Evolutionary conservation across 2,329 filamentous ascomycete species (phyloP).

Genomic region (Ceratocystiopsis minuta): DNA sequence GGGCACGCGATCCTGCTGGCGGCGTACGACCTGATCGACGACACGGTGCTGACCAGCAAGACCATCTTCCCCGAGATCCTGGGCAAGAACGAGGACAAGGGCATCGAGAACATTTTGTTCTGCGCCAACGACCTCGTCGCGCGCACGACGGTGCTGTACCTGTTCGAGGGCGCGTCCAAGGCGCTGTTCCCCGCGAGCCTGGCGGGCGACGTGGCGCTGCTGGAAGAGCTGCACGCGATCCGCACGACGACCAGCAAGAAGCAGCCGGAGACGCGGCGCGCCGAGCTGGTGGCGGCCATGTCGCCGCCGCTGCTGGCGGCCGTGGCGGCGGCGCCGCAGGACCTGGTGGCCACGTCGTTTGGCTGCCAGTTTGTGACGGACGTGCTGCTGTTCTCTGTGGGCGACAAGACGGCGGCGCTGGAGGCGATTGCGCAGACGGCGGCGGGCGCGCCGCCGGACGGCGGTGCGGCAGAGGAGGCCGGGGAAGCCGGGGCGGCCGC

Average conservation of each 20-base stretch:
- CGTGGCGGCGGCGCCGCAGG: slow-evolving; percentile 47
- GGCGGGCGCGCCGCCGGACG: slow-evolving; percentile 33
- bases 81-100: slow-evolving; percentile 46
- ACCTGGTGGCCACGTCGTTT: slow-evolving; percentile 57
- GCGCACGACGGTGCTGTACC: slow-evolving; percentile 56
- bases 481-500: slow-evolving; percentile 14
- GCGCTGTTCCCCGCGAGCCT: slow-evolving; percentile 43
- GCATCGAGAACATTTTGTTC: slow-evolving; percentile 45
- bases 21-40: slow-evolving; percentile 81
- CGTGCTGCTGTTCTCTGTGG: slow-evolving; percentile 56
- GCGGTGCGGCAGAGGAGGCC: slow-evolving; percentile 17
- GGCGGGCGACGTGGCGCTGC: slow-evolving; percentile 46
- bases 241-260: slow-evolving; percentile 84
- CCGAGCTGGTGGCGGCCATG: slow-evolving; percentile 57
- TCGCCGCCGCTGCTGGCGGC: slow-evolving; percentile 60
- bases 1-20: slow-evolving; percentile 70
- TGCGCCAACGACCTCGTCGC: slow-evolving; percentile 48
- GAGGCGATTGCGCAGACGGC: slow-evolving; percentile 49
- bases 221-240: slow-evolving; percentile 63
- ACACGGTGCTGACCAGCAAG: slow-evolving; percentile 77
- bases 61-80: slow-evolving; percentile 75
- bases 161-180: slow-evolving; percentile 51
- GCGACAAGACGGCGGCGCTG: slow-evolving; percentile 60
- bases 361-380: slow-evolving; percentile 78
- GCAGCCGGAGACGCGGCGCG: slow-evolving; percentile 55